Conservation (phyloP, 176 grass and related monocot genomes). For the Triticum dicoccoides region DNA sequence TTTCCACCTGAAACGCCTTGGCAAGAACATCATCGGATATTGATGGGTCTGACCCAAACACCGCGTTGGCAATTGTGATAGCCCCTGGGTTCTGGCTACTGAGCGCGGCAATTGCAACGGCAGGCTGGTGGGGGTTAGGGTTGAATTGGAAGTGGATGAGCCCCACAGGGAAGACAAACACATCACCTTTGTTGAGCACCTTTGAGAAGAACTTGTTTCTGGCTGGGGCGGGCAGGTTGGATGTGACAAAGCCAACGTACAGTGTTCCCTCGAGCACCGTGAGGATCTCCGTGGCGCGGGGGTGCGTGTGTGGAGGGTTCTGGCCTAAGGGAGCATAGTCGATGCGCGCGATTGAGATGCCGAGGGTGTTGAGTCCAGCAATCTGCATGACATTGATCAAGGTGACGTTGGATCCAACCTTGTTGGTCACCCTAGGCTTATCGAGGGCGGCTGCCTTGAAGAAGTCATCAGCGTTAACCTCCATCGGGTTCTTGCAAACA, state of each 20-base stretch:
- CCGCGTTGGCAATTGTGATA: too few relatives aligned
- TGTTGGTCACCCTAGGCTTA: neutral
- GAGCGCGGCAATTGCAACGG: too few relatives aligned
- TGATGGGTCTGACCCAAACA: too few relatives aligned
- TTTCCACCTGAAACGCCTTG: too few relatives aligned
- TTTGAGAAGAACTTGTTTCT: too few relatives aligned
- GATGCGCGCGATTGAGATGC: neutral
- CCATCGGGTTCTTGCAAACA: neutral
- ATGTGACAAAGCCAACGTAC: neutral
- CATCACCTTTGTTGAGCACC: too few relatives aligned
- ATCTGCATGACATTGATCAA: neutral
- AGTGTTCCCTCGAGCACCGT: neutral
- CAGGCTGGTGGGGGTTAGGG: too few relatives aligned
- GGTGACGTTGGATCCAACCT: neutral
- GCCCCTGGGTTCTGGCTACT: too few relatives aligned
- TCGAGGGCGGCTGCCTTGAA: neutral
- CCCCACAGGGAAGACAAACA: too few relatives aligned
- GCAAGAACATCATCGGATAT: too few relatives aligned
- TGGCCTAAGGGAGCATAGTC: neutral
- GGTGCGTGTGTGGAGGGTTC: neutral
- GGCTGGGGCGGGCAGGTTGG: too few relatives aligned
- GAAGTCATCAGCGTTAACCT: neutral
- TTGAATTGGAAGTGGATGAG: too few relatives aligned
- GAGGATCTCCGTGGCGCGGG: neutral
- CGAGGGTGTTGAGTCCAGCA: neutral